Base-by-base conservation (phyloP, 2,329 filamentous ascomycete genomes). In the Chaetoscypha palmicola region DNA sequence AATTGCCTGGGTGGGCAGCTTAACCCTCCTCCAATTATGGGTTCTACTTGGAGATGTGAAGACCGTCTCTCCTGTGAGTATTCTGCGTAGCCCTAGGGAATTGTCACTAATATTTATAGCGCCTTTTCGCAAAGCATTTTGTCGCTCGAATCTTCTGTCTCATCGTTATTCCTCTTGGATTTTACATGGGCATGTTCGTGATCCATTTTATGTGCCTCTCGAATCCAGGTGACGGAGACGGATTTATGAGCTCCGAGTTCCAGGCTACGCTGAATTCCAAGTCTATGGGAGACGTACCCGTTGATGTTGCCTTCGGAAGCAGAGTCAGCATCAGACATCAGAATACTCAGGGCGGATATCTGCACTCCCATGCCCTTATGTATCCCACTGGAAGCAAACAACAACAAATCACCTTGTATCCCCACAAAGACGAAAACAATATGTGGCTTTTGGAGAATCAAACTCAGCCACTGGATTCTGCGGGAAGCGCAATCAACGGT, bases 171-270 rank as follows among this genome's bases (percentile, higher is more conserved):
- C 92, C 92, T 5, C 55, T 85, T 20, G 81, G 79, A 26, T 95
- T 98, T 68, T 98, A 98, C 71, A 83, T 96, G 73, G 83, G 79
- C 60, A 95, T 97, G 86, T 98, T 98, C 61, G 90, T 79, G 41
- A 94, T 98, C 58, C 92, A 98, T 72, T 98, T 98, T 68, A 56
- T 90, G 55, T 94, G 87, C 71, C 76, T 98, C 32, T 78, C 83
- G 48, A 98, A 98, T 68, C 92, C 92, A 21, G 92, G 92, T 48
- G 92, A 98, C 41, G 92, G 92, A 43, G 92, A 98, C 66, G 92
- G 92, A 43, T 98, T 98, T 73, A 98, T 98, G 92, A 96, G 90
- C 62, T 95, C 91, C 43, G 92, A 98, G 63, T 98, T 98, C 72
- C 92, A 98, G 69, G 86, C 92, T 23, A 97, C 92, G 2, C 73